Evolutionary conservation across 2,329 filamentous ascomycete genomes (phyloP).

Genomic region (Esteya vermicola): DNA sequence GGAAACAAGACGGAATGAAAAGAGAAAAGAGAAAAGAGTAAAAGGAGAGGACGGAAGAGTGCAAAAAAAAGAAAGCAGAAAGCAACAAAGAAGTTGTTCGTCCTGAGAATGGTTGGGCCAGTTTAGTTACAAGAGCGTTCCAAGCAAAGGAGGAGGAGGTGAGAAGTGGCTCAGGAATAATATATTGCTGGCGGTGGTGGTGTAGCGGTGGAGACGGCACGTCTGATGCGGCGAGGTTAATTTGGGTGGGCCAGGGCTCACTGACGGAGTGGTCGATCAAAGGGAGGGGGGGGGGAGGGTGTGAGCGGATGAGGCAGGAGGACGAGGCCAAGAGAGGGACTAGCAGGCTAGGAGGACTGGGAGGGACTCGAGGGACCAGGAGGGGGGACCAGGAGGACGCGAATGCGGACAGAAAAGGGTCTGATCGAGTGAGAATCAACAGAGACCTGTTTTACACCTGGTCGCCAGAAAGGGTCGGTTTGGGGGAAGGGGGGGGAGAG

Average conservation of each 20-base stretch:
- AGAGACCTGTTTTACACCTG: slow-evolving; percentile 2
- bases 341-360: neutral
- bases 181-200: slow-evolving; percentile 11
- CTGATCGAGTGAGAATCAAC: no score
- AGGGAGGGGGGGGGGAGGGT: neutral
- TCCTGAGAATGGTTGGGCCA: slow-evolving; percentile 2
- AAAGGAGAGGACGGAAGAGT: neutral
- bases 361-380: no score
- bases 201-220: slow-evolving; percentile 1
- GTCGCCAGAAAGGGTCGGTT: slow-evolving; percentile 3
- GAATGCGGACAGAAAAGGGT: no score
- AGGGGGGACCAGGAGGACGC: no score
- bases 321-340: neutral
- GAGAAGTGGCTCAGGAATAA: no score
- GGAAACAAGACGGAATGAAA: neutral
- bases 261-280: slow-evolving; percentile 1
- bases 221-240: slow-evolving; percentile 9
- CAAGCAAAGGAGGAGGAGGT: slow-evolving; percentile 8
- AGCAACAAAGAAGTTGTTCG: no score
- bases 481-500: neutral
- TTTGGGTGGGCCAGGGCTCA: slow-evolving; percentile 7
- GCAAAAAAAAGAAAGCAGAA: slow-evolving; percentile 1
- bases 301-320: neutral
- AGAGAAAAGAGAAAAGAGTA: neutral
- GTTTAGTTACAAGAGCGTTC: neutral